Percentiles rank a stretch among this genome's conserved stretches.
phyloP scores from a whole-genome alignment of 2,329 filamentous ascomycete species.

The Talaromyces rugulosus region DNA sequence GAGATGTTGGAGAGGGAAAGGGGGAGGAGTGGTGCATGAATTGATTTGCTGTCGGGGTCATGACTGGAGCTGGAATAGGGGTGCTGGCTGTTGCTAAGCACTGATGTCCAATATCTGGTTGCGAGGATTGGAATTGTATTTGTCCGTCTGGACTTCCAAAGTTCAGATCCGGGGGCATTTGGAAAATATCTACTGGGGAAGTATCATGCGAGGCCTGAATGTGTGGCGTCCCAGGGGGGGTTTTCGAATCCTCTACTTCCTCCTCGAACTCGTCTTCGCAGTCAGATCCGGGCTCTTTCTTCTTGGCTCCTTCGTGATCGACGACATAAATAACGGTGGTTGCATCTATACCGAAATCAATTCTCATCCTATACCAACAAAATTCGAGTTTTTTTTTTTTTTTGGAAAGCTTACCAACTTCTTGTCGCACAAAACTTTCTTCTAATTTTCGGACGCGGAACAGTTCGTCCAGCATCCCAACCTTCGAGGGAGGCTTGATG shows the following conservation, averaged over 20 bases:
- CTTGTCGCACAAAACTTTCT: constrained; percentile 37
- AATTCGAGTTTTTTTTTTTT: neutral
- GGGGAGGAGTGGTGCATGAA: constrained; percentile 23
- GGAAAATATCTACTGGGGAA: constrained; percentile 22
- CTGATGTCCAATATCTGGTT: constrained; percentile 21
- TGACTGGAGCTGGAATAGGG: constrained; percentile 22
- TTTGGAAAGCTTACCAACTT: constrained; percentile 32
- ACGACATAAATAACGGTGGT: constrained; percentile 34
- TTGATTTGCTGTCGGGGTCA: constrained; percentile 26
- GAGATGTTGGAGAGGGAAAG: constrained; percentile 21
- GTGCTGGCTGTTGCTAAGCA: constrained; percentile 22
- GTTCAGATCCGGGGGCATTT: constrained; percentile 24
- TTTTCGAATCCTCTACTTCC: constrained; percentile 19
- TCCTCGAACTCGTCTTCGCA: constrained; percentile 11
- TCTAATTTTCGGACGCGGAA: constrained; percentile 37
- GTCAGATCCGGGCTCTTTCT: constrained; percentile 24
- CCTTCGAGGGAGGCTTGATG: constrained; percentile 30
- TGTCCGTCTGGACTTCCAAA: constrained; percentile 24
- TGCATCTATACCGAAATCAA: constrained; percentile 21
- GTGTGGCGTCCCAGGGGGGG: constrained; percentile 19
- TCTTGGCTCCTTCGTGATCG: constrained; percentile 31
- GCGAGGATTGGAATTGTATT: constrained; percentile 14
- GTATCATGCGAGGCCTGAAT: constrained; percentile 16
- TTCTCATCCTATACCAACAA: neutral
- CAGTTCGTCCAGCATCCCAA: constrained; percentile 38